Evolutionary conservation across 2,329 filamentous ascomycete species (phyloP), one percentile per base, ranked within the genome.

Genomic region (Mycosphaerella sp.): DNA sequence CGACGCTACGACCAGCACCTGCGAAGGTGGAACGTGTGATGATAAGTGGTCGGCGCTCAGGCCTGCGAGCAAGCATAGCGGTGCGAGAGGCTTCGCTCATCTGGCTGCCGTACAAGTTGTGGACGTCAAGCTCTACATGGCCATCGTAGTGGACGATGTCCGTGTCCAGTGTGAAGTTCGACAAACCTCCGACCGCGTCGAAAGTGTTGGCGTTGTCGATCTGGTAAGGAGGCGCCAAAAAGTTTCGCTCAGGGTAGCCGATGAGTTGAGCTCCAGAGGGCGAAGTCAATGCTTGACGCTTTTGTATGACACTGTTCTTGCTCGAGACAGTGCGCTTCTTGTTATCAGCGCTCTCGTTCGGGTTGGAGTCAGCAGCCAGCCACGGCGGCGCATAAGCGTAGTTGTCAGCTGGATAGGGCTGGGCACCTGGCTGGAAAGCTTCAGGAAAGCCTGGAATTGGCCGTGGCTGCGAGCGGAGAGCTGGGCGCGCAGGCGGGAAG

Each of bases 81-180:
- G 75, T 67, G 46, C 80, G 77, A 0, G 83, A 85, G 3, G 79
- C 72, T 16, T 74, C 69, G 1, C 81, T 84, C 86, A 89, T 89
- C 82, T 87, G 76, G 62, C 79, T 79, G 1, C 86, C 87, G 65
- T 86, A 89, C 0, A 89, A 68, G 58, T 89, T 89, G 66, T 90
- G 86, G 0, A 81, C 85, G 59, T 90, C 86, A 62, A 87, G 87
- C 67, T 86, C 80, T 14, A 75, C 73, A 36, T 83, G 70, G 1
- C 84, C 85, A 52, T 86, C 82, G 28, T 80, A 75, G 65, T 88
- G 85, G 8, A 82, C 75, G 5, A 87, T 69, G 62, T 87, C 78
- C 0, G 84, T 85, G 56, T 80, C 75, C 49, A 87, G 78, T 0
- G 85, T 75, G 30, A 62, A 62, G 45, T 71, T 67, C 0, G 66